phyloP scores from a whole-genome alignment of 78 protist genomes.

The Trichosphaerium sp. region DNA sequence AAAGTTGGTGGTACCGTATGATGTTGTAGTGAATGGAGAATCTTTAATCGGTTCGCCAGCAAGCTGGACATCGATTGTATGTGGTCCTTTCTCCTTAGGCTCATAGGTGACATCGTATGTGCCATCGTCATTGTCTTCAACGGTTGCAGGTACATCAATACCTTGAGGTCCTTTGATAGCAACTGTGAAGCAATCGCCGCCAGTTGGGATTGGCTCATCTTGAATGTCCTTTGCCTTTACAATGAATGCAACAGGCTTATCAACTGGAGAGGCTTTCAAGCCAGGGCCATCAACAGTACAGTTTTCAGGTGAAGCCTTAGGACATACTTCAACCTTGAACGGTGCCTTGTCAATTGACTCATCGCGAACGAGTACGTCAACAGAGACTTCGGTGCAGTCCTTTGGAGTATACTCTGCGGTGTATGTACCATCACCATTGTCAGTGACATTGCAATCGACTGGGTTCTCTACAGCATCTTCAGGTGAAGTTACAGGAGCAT shows the following conservation, averaged over 20 bases:
- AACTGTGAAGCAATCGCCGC: slow-evolving; percentile 42
- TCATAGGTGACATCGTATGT: slow-evolving; percentile 39
- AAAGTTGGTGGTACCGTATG: too few species aligned
- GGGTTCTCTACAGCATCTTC: too few species aligned
- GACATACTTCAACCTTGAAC: slow-evolving; percentile 29
- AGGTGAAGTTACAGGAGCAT: too few species aligned
- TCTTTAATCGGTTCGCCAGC: slow-evolving; percentile 25
- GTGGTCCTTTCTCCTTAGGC: slow-evolving; percentile 21
- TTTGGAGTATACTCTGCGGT: slow-evolving; percentile 39
- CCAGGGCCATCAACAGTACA: slow-evolving; percentile 49
- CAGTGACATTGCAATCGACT: slow-evolving; percentile 30
- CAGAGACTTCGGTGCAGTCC: slow-evolving; percentile 36
- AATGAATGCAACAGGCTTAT: slow-evolving; percentile 36
- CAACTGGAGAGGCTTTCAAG: slow-evolving; percentile 7
- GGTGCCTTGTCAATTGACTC: slow-evolving; percentile 46
- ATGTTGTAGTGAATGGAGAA: too few species aligned
- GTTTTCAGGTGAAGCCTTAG: slow-evolving; percentile 20
- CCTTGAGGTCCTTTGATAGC: slow-evolving; percentile 46
- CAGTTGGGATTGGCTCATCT: slow-evolving; percentile 21
- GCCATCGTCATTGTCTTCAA: slow-evolving; percentile 55
- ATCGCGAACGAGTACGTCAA: slow-evolving; percentile 39
- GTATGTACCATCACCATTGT: slow-evolving; percentile 63
- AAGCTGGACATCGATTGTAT: slow-evolving; percentile 24
- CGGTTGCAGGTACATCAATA: slow-evolving; percentile 13
- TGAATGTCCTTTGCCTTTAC: slow-evolving; percentile 24